A percentile compares a stretch with the other conserved stretches of the same genome.
These are phyloP conservation scores for Phytopythium chamaehyphon DNA, from an alignment of 352 stramenopile genomes.

Conservation along the genomic window DNA sequence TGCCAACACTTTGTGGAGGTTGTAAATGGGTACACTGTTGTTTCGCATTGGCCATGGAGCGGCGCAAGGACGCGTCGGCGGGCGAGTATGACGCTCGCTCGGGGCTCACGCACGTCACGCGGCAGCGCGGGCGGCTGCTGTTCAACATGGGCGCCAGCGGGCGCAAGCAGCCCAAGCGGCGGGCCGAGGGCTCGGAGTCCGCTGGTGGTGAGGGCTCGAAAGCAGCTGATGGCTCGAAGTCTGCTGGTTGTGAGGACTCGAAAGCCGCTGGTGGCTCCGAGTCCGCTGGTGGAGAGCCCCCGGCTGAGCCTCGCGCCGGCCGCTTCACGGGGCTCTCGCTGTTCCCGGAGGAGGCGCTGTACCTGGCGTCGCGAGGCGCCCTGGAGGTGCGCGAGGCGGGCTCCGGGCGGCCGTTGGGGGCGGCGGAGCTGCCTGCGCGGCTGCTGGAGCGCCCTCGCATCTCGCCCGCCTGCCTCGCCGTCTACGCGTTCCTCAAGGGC, in stretches of 20 bases:
- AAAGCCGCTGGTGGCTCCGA: not conserved
- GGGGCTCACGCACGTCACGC: conserved; percentile 63
- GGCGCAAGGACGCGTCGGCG: conserved; percentile 48
- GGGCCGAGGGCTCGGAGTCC: not conserved
- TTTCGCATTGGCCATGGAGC: not conserved
- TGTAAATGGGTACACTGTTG: no score
- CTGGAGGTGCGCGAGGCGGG: conserved; percentile 29
- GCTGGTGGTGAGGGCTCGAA: no score
- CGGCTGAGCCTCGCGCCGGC: conserved; percentile 21
- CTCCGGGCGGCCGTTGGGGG: conserved; percentile 8
- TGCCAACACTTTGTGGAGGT: no score
- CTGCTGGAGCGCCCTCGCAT: conserved; percentile 20
- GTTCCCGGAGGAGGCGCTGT: conserved; percentile 67
- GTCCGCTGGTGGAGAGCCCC: no score
- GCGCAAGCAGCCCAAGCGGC: conserved; percentile 36
- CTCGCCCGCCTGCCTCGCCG: conserved; percentile 38
- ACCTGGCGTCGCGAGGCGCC: conserved; percentile 50
- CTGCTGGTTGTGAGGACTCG: no score
- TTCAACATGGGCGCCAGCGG: conserved; percentile 67
- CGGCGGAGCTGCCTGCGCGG: conserved; percentile 22
- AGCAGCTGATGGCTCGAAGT: not conserved
- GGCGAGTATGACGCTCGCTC: conserved; percentile 51
- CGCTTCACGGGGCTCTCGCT: conserved; percentile 54
- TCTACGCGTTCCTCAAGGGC: conserved; percentile 62
- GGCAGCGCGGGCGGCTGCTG: conserved; percentile 63